Percentiles rank a stretch among this genome's conserved stretches.
These are phyloP conservation scores for Amylostereum areolatum DNA, from an alignment of 1,284 basidiomycete species.

Conservation along the genomic window DNA sequence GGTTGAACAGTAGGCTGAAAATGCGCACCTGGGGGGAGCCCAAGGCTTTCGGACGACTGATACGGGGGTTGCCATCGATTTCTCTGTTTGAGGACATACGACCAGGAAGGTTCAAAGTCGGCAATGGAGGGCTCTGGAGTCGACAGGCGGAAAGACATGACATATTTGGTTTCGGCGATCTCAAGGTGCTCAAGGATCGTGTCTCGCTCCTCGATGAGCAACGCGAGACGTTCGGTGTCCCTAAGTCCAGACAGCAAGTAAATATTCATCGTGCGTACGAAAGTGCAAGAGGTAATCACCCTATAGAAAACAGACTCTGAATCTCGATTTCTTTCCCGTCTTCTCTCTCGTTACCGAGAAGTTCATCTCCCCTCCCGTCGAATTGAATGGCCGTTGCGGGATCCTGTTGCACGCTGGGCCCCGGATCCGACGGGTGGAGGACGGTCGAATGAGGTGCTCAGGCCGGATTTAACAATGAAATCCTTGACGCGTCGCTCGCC, in stretches of 20 bases:
- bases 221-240: constrained; percentile 58
- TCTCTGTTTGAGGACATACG: constrained; percentile 19
- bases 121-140: constrained; percentile 54
- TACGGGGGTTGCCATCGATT: constrained; percentile 37
- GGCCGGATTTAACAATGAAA: constrained; percentile 54
- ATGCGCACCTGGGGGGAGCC: constrained; percentile 16
- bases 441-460: constrained; percentile 49
- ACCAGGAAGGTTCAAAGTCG: constrained; percentile 21
- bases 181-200: constrained; percentile 71
- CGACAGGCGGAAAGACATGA: constrained; percentile 65
- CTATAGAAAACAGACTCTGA: constrained; percentile 67
- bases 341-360: constrained; percentile 36
- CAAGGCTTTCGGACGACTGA: constrained; percentile 63
- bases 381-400: constrained; percentile 18
- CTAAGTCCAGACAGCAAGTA: constrained; percentile 28
- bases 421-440: not conserved
- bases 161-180: constrained; percentile 72
- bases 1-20: not conserved
- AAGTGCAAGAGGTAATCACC: constrained; percentile 34
- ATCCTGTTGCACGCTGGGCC: not conserved
- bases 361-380: constrained; percentile 26
- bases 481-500: constrained; percentile 68
- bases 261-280: not conserved
- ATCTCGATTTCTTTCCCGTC: constrained; percentile 54
- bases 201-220: constrained; percentile 67